Conservation (phyloP, 1,284 basidiomycete genomes). For the Cryptococcus sp. region DNA sequence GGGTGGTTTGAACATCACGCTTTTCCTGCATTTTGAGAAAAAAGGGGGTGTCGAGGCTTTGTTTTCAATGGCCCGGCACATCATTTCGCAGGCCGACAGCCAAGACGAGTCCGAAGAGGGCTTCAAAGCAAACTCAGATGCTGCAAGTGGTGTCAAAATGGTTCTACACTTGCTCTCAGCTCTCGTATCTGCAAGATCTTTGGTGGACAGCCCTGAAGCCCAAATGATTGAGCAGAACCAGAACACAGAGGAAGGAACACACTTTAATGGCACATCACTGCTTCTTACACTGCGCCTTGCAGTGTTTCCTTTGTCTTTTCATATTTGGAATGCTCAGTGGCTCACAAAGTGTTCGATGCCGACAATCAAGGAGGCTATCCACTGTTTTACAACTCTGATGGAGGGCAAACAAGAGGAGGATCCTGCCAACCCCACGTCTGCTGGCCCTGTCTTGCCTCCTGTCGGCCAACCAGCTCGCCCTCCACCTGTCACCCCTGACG, state of each 20-base stretch:
- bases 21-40: constrained; percentile 71
- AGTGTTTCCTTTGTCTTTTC: constrained; percentile 64
- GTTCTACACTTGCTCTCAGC: constrained; percentile 73
- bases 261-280: constrained; percentile 82
- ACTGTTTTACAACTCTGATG: constrained; percentile 75
- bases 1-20: constrained; percentile 74
- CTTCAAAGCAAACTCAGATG: constrained; percentile 3
- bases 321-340: constrained; percentile 83
- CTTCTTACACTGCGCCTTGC: constrained; percentile 74
- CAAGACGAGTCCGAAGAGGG: constrained; percentile 8
- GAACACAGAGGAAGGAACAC: constrained; percentile 44
- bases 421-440: constrained; percentile 8
- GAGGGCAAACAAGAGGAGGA: constrained; percentile 75
- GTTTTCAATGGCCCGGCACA: constrained; percentile 60
- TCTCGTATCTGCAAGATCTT: constrained; percentile 71
- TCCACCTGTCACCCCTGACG: constrained; percentile 58
- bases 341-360: constrained; percentile 67
- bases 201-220: constrained; percentile 84
- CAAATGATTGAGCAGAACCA: constrained; percentile 30
- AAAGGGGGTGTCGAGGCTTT: constrained; percentile 69
- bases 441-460: neutral
- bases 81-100: constrained; percentile 38
- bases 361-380: constrained; percentile 70
- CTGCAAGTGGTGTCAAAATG: constrained; percentile 70
- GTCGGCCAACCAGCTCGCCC: constrained; percentile 43